Conservation (phyloP, 2,329 filamentous ascomycete species). For the Aspergillus sp. region DNA sequence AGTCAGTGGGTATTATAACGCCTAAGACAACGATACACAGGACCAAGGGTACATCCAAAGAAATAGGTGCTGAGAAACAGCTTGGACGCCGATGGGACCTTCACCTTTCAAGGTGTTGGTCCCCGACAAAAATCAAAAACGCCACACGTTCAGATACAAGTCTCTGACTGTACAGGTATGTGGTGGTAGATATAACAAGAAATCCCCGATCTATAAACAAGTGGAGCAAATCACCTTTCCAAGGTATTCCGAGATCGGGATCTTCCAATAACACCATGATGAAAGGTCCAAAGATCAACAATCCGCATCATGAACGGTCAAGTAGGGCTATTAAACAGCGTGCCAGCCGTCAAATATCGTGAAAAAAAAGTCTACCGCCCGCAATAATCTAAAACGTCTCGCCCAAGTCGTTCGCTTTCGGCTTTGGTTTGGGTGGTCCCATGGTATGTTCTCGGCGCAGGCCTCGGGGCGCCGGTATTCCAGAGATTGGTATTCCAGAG, state of each 20-base stretch:
- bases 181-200: constrained; percentile 9
- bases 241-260: constrained; percentile 10
- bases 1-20: constrained; percentile 38
- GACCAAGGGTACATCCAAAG: constrained; percentile 21
- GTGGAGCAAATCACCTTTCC: constrained; percentile 3
- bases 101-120: background rate
- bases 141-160: constrained; percentile 14
- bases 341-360: constrained; percentile 23
- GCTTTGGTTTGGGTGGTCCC: constrained; percentile 48
- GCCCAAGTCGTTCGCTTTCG: constrained; percentile 55
- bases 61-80: constrained; percentile 37
- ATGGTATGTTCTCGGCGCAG: constrained; percentile 45
- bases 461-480: constrained; percentile 39
- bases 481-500: constrained; percentile 39
- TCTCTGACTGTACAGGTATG: constrained; percentile 7
- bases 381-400: constrained; percentile 53
- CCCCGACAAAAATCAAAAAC: constrained; percentile 16
- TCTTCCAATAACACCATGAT: constrained; percentile 11
- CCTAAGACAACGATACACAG: constrained; percentile 25
- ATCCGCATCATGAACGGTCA: constrained; percentile 14
- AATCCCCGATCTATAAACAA: constrained; percentile 18
- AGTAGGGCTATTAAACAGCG: constrained; percentile 16
- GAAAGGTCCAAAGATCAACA: constrained; percentile 8
- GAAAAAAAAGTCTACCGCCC: constrained; percentile 5
- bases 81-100: constrained; percentile 31